Evolutionary conservation across 257 asterid genomes (phyloP).

Genomic region (Buddleja alternifolia): DNA sequence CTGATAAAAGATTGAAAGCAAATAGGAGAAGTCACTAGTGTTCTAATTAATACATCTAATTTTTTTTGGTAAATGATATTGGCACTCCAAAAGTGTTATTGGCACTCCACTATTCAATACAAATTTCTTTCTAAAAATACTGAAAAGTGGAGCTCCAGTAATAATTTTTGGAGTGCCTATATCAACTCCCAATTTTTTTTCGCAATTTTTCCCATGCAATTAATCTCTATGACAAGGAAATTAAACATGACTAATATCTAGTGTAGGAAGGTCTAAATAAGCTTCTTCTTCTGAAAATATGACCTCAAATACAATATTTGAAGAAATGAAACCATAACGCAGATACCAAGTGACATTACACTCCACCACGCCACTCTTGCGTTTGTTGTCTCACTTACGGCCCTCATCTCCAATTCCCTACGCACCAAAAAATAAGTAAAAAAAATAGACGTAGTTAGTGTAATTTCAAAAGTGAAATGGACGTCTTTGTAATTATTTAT

Average conservation of each 20-base stretch:
- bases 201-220: too few relatives aligned
- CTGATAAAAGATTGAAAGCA: not conserved
- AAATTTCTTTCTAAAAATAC: too few relatives aligned
- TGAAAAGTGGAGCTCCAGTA: too few relatives aligned
- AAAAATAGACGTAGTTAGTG: too few relatives aligned
- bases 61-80: too few relatives aligned
- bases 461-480: not conserved
- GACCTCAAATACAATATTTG: constrained; percentile 61
- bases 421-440: not conserved
- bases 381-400: constrained; percentile 64
- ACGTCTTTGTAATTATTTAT: not conserved
- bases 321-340: constrained; percentile 43
- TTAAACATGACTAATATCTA: not conserved
- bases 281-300: constrained; percentile 70
- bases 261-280: constrained; percentile 44
- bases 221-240: constrained; percentile 13
- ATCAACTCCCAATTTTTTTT: too few relatives aligned
- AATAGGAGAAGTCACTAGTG: not conserved
- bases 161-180: too few relatives aligned
- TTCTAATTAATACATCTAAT: too few relatives aligned
- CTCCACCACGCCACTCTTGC: constrained; percentile 67
- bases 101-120: too few relatives aligned
- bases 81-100: too few relatives aligned
- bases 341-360: constrained; percentile 54
- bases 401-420: constrained; percentile 75